Evolutionary conservation across 2,329 filamentous ascomycete genomes (phyloP).

Genomic region (Intubia oerlemansii): DNA sequence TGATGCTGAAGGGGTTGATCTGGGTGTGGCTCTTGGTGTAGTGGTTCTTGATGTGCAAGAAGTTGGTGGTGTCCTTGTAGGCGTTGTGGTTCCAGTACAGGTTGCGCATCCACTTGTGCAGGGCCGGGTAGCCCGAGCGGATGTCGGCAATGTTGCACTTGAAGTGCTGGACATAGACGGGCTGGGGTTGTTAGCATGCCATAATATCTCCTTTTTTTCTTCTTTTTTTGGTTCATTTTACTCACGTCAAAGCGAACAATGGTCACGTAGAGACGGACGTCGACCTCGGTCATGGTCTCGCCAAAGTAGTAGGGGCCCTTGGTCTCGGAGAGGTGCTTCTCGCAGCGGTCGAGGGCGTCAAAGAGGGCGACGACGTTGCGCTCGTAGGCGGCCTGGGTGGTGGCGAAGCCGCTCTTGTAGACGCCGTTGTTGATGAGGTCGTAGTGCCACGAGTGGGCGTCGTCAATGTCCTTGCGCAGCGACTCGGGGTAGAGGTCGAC

Average conservation of each 20-base stretch:
- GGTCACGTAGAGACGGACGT: constrained; percentile 56
- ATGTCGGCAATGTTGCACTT: constrained; percentile 76
- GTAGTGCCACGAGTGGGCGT: constrained; percentile 64
- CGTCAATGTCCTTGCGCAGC: constrained; percentile 50
- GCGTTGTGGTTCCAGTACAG: constrained; percentile 69
- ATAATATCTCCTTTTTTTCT: too few species aligned
- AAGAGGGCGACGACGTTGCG: constrained; percentile 52
- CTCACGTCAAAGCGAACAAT: constrained; percentile 47
- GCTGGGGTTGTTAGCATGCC: constrained; percentile 14
- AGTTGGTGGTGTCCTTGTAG: constrained; percentile 69
- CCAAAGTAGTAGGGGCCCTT: constrained; percentile 57
- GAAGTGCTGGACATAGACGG: constrained; percentile 73
- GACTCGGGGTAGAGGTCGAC: constrained; percentile 46
- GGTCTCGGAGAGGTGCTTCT: constrained; percentile 37
- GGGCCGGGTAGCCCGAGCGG: constrained; percentile 56
- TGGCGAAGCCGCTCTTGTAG: constrained; percentile 66
- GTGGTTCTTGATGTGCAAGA: constrained; percentile 82
- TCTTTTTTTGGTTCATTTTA: too few species aligned
- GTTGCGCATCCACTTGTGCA: constrained; percentile 64
- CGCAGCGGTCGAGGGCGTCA: constrained; percentile 52
- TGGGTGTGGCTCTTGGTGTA: constrained; percentile 40
- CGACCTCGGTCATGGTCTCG: constrained; percentile 54
- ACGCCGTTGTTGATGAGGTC: constrained; percentile 50
- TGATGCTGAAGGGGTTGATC: constrained; percentile 53
- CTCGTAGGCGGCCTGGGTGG: constrained; percentile 65